phyloP scores from a whole-genome alignment of 768 basidiomycete species.

The Xerocomellus chrysenteron region DNA sequence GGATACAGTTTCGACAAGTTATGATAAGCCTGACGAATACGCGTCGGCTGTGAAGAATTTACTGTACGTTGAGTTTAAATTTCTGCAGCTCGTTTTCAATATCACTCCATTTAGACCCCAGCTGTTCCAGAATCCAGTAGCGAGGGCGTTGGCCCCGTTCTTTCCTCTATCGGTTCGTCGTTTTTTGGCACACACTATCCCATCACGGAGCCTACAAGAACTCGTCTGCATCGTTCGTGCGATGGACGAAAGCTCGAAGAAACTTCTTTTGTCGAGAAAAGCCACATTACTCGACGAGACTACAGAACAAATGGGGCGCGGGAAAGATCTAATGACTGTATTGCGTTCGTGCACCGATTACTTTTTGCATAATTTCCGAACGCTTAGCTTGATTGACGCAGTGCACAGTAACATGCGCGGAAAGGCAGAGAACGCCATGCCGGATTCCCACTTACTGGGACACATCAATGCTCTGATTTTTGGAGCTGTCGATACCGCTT shows the following conservation, averaged over 20 bases:
- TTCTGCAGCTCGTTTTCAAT: neutral
- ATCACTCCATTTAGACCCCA: neutral
- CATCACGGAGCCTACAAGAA: neutral
- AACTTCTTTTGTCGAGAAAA: conserved; percentile 1
- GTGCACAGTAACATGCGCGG: neutral
- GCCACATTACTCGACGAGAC: neutral
- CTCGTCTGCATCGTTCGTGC: neutral
- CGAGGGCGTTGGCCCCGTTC: neutral
- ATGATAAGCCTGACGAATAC: conserved; percentile 1
- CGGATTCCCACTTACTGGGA: conserved; percentile 1
- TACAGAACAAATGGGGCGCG: neutral
- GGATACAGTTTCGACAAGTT: conserved; percentile 5
- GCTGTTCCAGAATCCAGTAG: neutral
- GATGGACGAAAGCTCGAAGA: conserved; percentile 1
- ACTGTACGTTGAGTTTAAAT: neutral
- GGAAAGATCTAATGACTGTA: neutral
- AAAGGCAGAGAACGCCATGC: neutral
- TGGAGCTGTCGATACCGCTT: conserved; percentile 1
- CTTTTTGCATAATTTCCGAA: neutral
- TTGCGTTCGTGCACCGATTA: neutral
- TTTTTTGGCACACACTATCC: neutral
- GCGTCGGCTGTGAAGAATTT: conserved; percentile 2
- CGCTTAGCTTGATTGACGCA: neutral
- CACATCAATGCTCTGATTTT: neutral
- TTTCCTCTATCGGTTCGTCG: conserved; percentile 1